phyloP scores from a whole-genome alignment of 202 grass and related monocot species.

The Brachypodium distachyon region DNA sequence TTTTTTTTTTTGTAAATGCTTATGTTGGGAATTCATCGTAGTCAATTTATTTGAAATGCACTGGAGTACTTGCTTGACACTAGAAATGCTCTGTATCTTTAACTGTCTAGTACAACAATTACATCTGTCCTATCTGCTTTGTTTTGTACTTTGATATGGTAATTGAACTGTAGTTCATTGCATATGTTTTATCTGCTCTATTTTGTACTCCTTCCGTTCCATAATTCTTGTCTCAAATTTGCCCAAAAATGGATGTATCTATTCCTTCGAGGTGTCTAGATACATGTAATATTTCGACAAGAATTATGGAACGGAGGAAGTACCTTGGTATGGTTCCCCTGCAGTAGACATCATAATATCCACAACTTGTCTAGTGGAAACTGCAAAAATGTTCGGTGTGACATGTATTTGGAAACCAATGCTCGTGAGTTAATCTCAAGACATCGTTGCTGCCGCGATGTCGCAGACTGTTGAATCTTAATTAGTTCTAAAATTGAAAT shows the following conservation, averaged over 20 bases:
- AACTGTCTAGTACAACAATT: too few species aligned
- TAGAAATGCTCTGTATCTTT: too few species aligned
- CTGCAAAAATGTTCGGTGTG: not conserved
- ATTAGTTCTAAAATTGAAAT: not conserved
- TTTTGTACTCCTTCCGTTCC: too few species aligned
- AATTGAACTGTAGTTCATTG: too few species aligned
- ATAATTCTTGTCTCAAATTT: too few species aligned
- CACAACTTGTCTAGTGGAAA: not conserved
- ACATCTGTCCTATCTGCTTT: not conserved
- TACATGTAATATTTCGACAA: too few species aligned
- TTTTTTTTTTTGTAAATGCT: not conserved
- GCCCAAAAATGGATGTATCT: too few species aligned
- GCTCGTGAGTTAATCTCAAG: not conserved
- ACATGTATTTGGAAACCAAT: not conserved
- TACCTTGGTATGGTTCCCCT: too few species aligned
- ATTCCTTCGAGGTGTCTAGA: too few species aligned
- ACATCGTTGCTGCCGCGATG: not conserved
- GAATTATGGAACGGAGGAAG: too few species aligned
- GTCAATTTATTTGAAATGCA: not conserved
- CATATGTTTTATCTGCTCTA: too few species aligned
- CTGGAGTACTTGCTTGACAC: not conserved
- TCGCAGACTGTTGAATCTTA: not conserved
- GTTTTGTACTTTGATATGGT: conserved; percentile 3
- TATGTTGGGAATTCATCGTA: not conserved
- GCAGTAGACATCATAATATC: not conserved